Conservation (phyloP, 2,329 filamentous ascomycete genomes). For the Fusarium brachygibbosum region DNA sequence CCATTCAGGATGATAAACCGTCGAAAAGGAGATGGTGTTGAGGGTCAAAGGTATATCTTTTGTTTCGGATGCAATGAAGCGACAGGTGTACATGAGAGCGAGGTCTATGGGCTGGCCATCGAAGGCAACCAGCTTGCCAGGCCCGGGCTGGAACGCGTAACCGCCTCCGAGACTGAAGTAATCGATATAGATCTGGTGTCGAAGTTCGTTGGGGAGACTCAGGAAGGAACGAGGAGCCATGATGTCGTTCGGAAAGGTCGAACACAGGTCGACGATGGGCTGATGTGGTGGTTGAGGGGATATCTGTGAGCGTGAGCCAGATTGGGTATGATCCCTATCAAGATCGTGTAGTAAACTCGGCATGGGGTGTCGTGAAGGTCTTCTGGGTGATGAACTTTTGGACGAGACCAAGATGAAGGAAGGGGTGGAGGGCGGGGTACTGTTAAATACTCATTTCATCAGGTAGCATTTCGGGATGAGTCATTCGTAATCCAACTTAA, state of each 20-base stretch:
- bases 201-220: conserved; percentile 1
- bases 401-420: too few species aligned
- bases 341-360: too few species aligned
- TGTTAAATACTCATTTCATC: too few species aligned
- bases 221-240: background rate
- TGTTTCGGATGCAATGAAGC: background rate
- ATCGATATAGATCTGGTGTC: background rate
- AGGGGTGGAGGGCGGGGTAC: too few species aligned
- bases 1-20: background rate
- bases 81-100: background rate
- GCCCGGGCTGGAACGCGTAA: background rate
- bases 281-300: too few species aligned
- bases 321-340: too few species aligned
- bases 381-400: too few species aligned
- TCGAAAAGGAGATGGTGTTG: background rate
- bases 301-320: too few species aligned
- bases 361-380: too few species aligned
- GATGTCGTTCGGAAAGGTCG: background rate
- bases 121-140: background rate
- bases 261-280: too few species aligned
- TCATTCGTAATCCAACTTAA: too few species aligned
- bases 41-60: background rate
- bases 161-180: background rate
- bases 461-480: too few species aligned
- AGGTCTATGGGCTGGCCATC: background rate